Evolutionary conservation across 2,329 filamentous ascomycete genomes (phyloP), one percentile per base, ranked within the genome.

Genomic region (Cadophora luteo-olivacea): DNA sequence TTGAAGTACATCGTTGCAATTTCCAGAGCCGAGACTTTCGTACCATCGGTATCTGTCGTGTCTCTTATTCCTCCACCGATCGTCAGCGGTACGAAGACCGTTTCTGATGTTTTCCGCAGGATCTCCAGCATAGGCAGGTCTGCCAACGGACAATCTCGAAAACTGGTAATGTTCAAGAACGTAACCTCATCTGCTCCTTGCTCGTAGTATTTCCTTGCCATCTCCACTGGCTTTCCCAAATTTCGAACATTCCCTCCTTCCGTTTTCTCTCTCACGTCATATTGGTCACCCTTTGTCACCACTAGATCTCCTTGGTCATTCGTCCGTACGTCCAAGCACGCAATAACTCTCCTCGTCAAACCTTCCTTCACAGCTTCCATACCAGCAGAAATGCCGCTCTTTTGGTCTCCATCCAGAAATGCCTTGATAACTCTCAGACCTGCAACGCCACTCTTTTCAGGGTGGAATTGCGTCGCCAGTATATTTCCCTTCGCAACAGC

Each of bases 1-100:
- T 95, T 92, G 87, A 99, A 99, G 85, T 99, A 99, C 87, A 98
- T 91, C 58, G 91, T 95, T 24, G 96, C 96, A 70, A 99, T 93
- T 75, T 97, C 92, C 16, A 98, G 88, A 0, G 96, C 96, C 2
- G 92, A 91, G n/a, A 97, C 90, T 70, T 89, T 89, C 60, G 90
- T 93, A 54, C 93, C 93, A 80, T 97, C 94, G 0, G 91, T 91
- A 81, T 99, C 96, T 66, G 94, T 87, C 0, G 94, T 96, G 81
- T 98, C 95, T 75, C 93, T 89, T 78, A 99, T 98, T 33, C 97
- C 96, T 72, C 96, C 97, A 65, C 97, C 96, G 71, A 99, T 92
- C 12, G 96, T 99, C 71, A 99, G 84, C 2, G 96, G 96, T 2
- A 99, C 96, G 78, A 99, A 99, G 54, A 98, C 95, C 0, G 93